Base-by-base conservation (phyloP, 345 rosid genomes). In the Citrus sp. region DNA sequence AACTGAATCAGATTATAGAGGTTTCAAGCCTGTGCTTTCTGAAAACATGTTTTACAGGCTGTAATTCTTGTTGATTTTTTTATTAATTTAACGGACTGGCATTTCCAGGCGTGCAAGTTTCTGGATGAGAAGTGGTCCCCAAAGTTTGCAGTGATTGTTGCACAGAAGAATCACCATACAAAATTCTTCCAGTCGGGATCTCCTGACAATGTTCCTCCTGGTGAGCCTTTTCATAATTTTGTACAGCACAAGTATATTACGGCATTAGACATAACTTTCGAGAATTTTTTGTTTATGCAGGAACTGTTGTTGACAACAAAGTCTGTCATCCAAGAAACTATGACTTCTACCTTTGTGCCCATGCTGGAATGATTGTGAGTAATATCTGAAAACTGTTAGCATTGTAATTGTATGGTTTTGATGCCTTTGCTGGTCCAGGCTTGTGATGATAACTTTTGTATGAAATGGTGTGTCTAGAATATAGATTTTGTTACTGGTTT, bases 321-420 rank as follows among this genome's bases (percentile, higher is more conserved):
- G 78, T 93, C 25, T 92, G 97, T 78, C 97, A 93, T 86, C 95
- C 95, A 5, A 83, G 80, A 78, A 93, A 86, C 87, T 86, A 92
- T 75, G 98, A 93, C 76, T 93, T 93, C 84, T 93, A 93, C 82
- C 93, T 93, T 22, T 93, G 98, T 80, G 95, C 97, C 7, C 98
- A 93, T 78, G 98, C 98, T 9, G 98, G 98, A 75, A 87, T 90
- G 93, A 94, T 92, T 58, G 97, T 94, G 83, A 92, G 98, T 85
- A 7, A 40, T 25, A 28, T n/a, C 27, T 19, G 65, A 22, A 24
- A 71, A 70, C 74, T 54, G n/a, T 68, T 59, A 12, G 21, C 13
- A 16, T 10, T 58, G 51, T 2, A 8, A 34, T n/a, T 61, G 9
- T 59, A 24, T 9, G 25, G 62, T 56, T 56, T 59, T 59, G 28